A percentile compares a stretch with the other conserved stretches of the same genome.
These are phyloP conservation scores for Camelina neglecta DNA, from an alignment of 345 rosid species.

Conservation along the genomic window DNA sequence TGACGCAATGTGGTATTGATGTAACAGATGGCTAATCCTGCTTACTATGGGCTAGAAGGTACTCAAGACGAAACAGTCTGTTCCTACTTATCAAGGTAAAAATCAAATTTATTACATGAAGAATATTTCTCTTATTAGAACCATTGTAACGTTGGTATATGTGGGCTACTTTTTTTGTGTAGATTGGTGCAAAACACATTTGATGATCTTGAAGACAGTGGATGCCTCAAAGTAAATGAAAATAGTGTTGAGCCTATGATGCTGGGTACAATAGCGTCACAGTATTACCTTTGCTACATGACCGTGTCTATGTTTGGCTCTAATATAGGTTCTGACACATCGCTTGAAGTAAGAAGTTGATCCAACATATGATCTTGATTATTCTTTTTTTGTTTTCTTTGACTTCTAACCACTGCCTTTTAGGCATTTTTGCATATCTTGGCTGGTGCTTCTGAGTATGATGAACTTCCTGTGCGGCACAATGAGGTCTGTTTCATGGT, in stretches of 20 bases:
- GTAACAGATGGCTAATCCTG: constrained; percentile 90
- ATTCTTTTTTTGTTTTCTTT: not conserved
- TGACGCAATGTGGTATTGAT: constrained; percentile 22
- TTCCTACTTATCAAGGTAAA: constrained; percentile 86
- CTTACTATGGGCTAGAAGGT: constrained; percentile 89
- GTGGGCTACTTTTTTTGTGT: constrained; percentile 31
- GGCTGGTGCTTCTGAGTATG: constrained; percentile 90
- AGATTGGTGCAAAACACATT: constrained; percentile 92
- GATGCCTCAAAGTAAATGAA: constrained; percentile 83
- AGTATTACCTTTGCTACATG: constrained; percentile 90
- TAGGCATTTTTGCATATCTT: constrained; percentile 85
- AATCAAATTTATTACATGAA: constrained; percentile 21
- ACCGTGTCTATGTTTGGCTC: constrained; percentile 98
- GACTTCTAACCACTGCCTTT: constrained; percentile 16
- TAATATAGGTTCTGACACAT: constrained; percentile 88
- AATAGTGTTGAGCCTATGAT: constrained; percentile 77
- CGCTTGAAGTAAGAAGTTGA: constrained; percentile 75
- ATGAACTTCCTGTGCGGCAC: constrained; percentile 98
- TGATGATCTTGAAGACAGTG: constrained; percentile 98
- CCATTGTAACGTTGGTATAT: constrained; percentile 22
- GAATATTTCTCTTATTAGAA: constrained; percentile 12
- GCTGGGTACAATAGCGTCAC: constrained; percentile 96
- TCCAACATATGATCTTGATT: constrained; percentile 25
- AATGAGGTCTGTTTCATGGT: constrained; percentile 68
- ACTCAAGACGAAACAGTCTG: constrained; percentile 69